phyloP scores from a whole-genome alignment of 2,329 filamentous ascomycete species.

The Cladobotryum protrusum region DNA sequence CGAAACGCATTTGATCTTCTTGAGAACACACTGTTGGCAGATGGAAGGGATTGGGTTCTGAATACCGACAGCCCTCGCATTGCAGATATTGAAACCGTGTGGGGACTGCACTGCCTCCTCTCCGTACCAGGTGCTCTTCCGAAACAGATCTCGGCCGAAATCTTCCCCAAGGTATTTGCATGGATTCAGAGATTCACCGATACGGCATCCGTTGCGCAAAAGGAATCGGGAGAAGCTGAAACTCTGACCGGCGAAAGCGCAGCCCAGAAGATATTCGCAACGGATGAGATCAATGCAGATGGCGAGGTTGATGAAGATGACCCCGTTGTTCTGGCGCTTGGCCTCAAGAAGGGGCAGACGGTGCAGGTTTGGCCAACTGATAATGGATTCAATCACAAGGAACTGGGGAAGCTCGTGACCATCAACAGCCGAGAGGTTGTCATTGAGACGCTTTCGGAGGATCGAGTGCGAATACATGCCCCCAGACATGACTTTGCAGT shows the following conservation, averaged over 20 bases:
- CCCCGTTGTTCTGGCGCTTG: conserved; percentile 35
- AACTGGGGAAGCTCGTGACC: conserved; percentile 48
- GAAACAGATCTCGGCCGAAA: conserved; percentile 42
- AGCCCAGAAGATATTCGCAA: conserved; percentile 36
- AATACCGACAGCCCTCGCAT: conserved; percentile 46
- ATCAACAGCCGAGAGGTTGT: conserved; percentile 50
- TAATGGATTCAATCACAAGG: conserved; percentile 50
- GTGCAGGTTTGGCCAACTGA: conserved; percentile 59
- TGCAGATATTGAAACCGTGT: conserved; percentile 63
- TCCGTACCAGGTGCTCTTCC: conserved; percentile 50
- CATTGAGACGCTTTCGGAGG: conserved; percentile 42
- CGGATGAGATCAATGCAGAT: conserved; percentile 40
- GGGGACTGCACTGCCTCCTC: conserved; percentile 60
- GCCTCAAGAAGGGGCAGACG: conserved; percentile 44
- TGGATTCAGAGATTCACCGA: conserved; percentile 56
- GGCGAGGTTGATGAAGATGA: conserved; percentile 42
- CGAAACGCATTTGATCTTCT: conserved; percentile 48
- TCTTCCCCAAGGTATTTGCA: conserved; percentile 54
- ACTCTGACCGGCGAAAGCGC: conserved; percentile 49
- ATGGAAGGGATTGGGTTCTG: conserved; percentile 59
- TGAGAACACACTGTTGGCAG: conserved; percentile 55
- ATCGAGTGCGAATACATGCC: conserved; percentile 49
- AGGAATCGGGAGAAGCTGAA: conserved; percentile 26
- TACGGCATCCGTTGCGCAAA: conserved; percentile 36
- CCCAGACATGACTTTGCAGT: conserved; percentile 54